Evolutionary conservation across 805 yeast species (phyloP), one percentile per base, ranked within the genome.

Genomic region (Maudiozyma turicensis): DNA sequence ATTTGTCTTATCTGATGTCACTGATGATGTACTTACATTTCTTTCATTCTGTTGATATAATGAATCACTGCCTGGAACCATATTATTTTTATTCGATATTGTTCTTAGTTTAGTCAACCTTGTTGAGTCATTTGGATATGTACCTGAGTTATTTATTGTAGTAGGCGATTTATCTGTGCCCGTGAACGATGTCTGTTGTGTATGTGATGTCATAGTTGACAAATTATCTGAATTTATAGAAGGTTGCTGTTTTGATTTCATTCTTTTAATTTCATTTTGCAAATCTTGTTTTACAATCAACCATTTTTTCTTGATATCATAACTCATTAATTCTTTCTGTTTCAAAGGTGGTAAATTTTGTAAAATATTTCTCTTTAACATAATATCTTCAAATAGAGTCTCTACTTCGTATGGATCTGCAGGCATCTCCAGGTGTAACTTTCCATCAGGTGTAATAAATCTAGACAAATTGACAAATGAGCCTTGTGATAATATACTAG

Each of bases 261-360:
- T 59, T 55, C 83, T 80, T 58, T 83, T 84, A 58, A 73, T 73
- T 58, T 89, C 96, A 6, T 90, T 77, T 43, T 86, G 74, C 28
- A 84, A 80, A 64, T 89, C 96, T 64, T 90, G 97, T 55, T 84
- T 80, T 40, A 90, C 83, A 55, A 90, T 74, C 83, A 86, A 81
- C 95, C 96, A 89, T 67, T 91, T 91, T 58, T 88, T 86, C 45
- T 84, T 86, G 0, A 78, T 70, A 41, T 84, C 77, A 61, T 84
- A 89, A 56, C 76, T 77, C 58, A 79, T 73, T 85, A 91, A 81
- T 60, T 86, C 93, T 49, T 72, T 76, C 55, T 82, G 81, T 3
- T 93, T 95, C 46, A 77, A 78, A 29, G 78, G 78, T 0, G 96
- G 86, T 33, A 84, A 69, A 40, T 74, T 68, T 52, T 74, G 79